phyloP scores from a whole-genome alignment of 305 asterid species.

The Andrographis paniculata region DNA sequence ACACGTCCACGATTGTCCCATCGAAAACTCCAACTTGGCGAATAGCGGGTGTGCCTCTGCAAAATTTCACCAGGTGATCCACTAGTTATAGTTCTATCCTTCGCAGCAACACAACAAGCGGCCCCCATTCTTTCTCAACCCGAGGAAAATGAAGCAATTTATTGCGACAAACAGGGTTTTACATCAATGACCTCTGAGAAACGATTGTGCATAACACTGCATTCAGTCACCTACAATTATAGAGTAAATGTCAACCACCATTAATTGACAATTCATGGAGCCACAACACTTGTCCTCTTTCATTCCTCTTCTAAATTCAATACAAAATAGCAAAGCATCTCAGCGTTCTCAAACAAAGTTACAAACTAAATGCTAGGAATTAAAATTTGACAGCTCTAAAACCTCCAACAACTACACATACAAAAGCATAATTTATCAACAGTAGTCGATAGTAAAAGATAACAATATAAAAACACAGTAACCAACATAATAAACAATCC shows the following conservation, averaged over 20 bases:
- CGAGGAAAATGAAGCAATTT: conserved; percentile 15
- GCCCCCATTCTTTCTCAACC: conserved; percentile 70
- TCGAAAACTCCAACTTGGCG: conserved; percentile 94
- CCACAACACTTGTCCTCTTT: neutral
- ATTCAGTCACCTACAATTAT: conserved; percentile 25
- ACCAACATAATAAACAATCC: conserved; percentile 16
- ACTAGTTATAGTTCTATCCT: conserved; percentile 34
- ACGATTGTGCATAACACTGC: conserved; percentile 15
- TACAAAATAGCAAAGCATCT: too few relatives aligned
- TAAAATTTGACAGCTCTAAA: neutral
- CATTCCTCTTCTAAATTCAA: neutral
- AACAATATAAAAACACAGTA: conserved; percentile 1
- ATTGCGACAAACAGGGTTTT: conserved; percentile 18
- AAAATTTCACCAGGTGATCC: conserved; percentile 48
- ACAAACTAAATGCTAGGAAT: neutral
- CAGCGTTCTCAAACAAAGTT: neutral
- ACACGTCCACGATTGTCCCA: conserved; percentile 94
- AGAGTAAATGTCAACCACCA: conserved; percentile 10
- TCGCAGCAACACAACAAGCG: conserved; percentile 95
- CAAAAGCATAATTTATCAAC: conserved; percentile 9
- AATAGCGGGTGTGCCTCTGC: conserved; percentile 62
- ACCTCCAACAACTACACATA: conserved; percentile 4
- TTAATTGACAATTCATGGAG: conserved; percentile 8
- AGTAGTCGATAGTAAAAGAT: too few relatives aligned
- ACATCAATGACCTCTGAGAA: conserved; percentile 26